phyloP scores from a whole-genome alignment of 108 stramenopile genomes.

The Seminavis robusta region DNA sequence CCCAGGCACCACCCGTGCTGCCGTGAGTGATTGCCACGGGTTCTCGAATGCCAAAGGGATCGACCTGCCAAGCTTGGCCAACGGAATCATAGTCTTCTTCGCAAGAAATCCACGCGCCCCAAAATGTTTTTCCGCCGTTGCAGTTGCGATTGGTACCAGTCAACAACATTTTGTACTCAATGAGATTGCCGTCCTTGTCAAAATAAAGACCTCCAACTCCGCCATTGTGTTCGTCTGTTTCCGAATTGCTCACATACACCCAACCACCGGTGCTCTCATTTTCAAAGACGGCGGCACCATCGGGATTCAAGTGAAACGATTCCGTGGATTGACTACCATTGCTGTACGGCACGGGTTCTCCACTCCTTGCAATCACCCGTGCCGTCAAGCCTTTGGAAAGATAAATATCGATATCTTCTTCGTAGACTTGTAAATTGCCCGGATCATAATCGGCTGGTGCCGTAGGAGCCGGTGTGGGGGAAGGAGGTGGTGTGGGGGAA shows the following conservation, averaged over 20 bases:
- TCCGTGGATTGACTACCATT: slow-evolving; percentile 22
- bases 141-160: slow-evolving; percentile 40
- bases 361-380: slow-evolving; percentile 20
- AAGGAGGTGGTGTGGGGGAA: too few relatives aligned
- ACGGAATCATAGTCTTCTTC: too few relatives aligned
- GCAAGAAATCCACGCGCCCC: slow-evolving; percentile 46
- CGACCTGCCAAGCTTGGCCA: slow-evolving; percentile 17
- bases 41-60: slow-evolving; percentile 32
- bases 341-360: slow-evolving; percentile 11
- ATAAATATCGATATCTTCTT: too few relatives aligned
- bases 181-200: slow-evolving; percentile 23
- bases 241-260: too few relatives aligned
- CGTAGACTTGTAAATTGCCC: too few relatives aligned
- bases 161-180: slow-evolving; percentile 29
- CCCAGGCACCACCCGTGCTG: slow-evolving; percentile 25
- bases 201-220: slow-evolving; percentile 44
- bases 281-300: too few relatives aligned
- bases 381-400: slow-evolving; percentile 29
- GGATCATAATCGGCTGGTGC: too few relatives aligned
- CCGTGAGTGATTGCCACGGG: slow-evolving; percentile 32
- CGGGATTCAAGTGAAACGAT: slow-evolving; percentile 37
- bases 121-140: slow-evolving; percentile 49
- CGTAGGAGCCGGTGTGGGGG: too few relatives aligned
- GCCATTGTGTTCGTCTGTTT: too few relatives aligned
- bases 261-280: too few relatives aligned